phyloP scores from a whole-genome alignment of 208 protist species.

The Trypanosoma rangeli region DNA sequence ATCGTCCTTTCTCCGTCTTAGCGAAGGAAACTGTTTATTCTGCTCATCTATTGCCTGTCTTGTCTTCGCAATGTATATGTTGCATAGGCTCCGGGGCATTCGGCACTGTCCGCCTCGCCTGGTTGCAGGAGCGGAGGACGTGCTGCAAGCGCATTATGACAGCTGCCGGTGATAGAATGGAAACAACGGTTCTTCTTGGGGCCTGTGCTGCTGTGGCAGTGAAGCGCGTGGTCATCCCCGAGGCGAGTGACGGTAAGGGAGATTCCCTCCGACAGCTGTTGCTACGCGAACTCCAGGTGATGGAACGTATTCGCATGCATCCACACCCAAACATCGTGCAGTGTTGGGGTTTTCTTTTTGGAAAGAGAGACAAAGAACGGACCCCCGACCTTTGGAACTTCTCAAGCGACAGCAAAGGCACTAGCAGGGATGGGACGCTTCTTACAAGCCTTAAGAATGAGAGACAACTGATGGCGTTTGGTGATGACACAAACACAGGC shows the following conservation, averaged over 20 bases:
- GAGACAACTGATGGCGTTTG: not conserved
- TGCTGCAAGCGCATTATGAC: not conserved
- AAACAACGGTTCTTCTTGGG: constrained; percentile 5
- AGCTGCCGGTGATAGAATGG: not conserved
- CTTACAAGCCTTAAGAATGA: constrained; percentile 14
- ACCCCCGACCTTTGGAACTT: not conserved
- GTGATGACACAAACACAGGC: not conserved
- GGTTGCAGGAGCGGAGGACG: constrained; percentile 27
- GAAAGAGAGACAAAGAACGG: not conserved
- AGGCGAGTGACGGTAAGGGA: not conserved
- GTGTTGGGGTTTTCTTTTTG: constrained; percentile 43
- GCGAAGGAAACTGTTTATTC: not conserved
- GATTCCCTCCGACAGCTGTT: constrained; percentile 10
- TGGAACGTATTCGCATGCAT: constrained; percentile 29
- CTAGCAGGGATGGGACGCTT: not conserved
- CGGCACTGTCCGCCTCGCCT: constrained; percentile 32
- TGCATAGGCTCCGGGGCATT: constrained; percentile 31
- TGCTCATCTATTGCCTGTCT: not conserved
- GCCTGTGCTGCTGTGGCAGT: constrained; percentile 30
- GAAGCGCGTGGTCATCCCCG: constrained; percentile 28
- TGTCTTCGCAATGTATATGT: not conserved
- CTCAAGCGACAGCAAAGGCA: not conserved
- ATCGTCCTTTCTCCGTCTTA: not conserved
- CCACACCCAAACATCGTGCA: constrained; percentile 46
- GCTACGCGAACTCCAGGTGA: constrained; percentile 30